Conservation (phyloP, 495 filamentous ascomycete species). For the Lentithecium fluviatile region DNA sequence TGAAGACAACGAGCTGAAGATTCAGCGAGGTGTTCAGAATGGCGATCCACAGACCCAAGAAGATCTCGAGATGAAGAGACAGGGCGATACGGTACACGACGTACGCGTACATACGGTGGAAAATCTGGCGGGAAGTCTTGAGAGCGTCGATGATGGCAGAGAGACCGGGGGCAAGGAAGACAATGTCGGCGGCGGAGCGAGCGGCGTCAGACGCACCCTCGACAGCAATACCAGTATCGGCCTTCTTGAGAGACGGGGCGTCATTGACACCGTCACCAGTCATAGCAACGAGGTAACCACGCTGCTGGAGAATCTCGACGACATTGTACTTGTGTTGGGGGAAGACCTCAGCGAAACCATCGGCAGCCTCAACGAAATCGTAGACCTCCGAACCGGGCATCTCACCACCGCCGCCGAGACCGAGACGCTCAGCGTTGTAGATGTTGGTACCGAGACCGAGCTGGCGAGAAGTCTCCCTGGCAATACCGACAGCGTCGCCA, state of each 20-base stretch:
- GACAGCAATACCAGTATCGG: conserved; percentile 90
- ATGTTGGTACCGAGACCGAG: conserved; percentile 91
- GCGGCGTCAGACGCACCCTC: conserved; percentile 92
- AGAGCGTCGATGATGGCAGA: conserved; percentile 90
- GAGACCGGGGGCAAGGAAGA: conserved; percentile 83
- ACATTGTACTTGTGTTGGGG: conserved; percentile 98
- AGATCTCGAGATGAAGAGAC: conserved; percentile 85
- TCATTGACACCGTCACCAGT: conserved; percentile 98
- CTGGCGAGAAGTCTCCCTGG: conserved; percentile 84
- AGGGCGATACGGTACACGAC: conserved; percentile 94
- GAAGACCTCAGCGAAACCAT: conserved; percentile 95
- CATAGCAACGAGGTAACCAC: conserved; percentile 96
- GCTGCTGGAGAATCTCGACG: conserved; percentile 93
- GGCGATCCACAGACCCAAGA: conserved; percentile 86
- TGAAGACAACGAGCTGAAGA: conserved; percentile 83
- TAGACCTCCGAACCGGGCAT: conserved; percentile 91
- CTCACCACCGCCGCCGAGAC: conserved; percentile 78
- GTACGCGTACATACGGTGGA: conserved; percentile 97
- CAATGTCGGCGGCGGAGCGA: conserved; percentile 89
- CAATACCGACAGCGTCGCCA: conserved; percentile 91
- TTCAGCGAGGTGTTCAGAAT: conserved; percentile 80
- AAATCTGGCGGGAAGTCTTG: conserved; percentile 92
- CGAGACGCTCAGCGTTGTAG: conserved; percentile 87
- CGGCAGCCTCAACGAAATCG: conserved; percentile 91
- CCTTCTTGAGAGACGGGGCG: conserved; percentile 93